Evolutionary conservation across 306 rosid genomes (phyloP).

Genomic region (Medicago lupulina): DNA sequence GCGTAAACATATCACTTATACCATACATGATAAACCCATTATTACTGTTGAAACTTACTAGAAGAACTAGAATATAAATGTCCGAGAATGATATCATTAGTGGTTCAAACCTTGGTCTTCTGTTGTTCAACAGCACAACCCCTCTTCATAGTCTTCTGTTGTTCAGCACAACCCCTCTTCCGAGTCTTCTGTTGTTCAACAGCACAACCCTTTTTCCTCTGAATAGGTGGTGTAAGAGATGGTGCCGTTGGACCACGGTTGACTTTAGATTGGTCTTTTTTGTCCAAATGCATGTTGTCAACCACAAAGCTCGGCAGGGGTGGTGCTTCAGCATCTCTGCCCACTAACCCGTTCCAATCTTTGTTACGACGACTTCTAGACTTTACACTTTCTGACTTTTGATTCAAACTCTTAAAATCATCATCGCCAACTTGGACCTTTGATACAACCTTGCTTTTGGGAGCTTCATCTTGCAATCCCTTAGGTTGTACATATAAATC

Average conservation of each 20-base stretch:
- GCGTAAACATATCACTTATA: background rate
- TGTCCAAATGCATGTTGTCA: constrained; percentile 47
- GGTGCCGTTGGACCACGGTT: constrained; percentile 55
- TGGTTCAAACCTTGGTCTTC: constrained; percentile 63
- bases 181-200: constrained; percentile 58
- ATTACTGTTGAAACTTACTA: constrained; percentile 1
- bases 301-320: constrained; percentile 63
- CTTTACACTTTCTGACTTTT: constrained; percentile 63
- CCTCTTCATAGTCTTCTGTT: constrained; percentile 67
- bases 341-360: constrained; percentile 81
- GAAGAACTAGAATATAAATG: constrained; percentile 7
- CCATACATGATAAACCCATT: constrained; percentile 14
- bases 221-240: constrained; percentile 46
- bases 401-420: constrained; percentile 48
- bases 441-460: constrained; percentile 50
- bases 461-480: constrained; percentile 57
- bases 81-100: constrained; percentile 24
- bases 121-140: constrained; percentile 63
- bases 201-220: constrained; percentile 68
- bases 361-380: constrained; percentile 69
- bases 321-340: constrained; percentile 68
- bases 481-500: constrained; percentile 62
- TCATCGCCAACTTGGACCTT: constrained; percentile 52
- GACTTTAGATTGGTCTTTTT: constrained; percentile 45
- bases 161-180: constrained; percentile 50